Evolutionary conservation across 2,329 filamentous ascomycete species (phyloP).

Genomic region (Ophiosphaerella korrae): DNA sequence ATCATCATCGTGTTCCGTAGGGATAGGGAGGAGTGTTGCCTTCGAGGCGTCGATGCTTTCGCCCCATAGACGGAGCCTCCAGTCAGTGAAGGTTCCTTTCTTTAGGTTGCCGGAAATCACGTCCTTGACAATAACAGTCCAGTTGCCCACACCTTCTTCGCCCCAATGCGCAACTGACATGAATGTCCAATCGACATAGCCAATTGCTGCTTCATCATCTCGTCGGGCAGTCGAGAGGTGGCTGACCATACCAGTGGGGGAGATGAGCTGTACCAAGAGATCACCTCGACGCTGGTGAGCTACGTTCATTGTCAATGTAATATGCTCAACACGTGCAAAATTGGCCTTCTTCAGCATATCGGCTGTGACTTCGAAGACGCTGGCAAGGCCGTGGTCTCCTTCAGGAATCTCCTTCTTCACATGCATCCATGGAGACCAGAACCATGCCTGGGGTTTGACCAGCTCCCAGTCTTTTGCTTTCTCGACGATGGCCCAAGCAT

Average conservation of each 20-base stretch:
- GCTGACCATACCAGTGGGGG: constrained; percentile 79
- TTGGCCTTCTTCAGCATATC: constrained; percentile 84
- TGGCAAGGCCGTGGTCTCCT: constrained; percentile 77
- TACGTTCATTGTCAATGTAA: constrained; percentile 97
- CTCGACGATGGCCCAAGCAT: constrained; percentile 84
- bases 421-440: constrained; percentile 89
- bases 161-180: constrained; percentile 99
- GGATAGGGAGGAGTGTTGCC: constrained; percentile 78
- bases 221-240: constrained; percentile 79
- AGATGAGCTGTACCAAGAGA: constrained; percentile 87
- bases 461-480: constrained; percentile 82
- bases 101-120: constrained; percentile 72
- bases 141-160: constrained; percentile 83
- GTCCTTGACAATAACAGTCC: constrained; percentile 91
- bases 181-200: constrained; percentile 96
- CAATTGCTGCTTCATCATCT: constrained; percentile 67
- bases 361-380: constrained; percentile 79
- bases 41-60: constrained; percentile 78
- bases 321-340: constrained; percentile 85
- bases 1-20: constrained; percentile 80
- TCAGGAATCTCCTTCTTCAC: constrained; percentile 86
- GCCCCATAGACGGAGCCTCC: constrained; percentile 93
- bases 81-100: constrained; percentile 82
- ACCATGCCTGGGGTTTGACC: constrained; percentile 96
- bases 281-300: constrained; percentile 87